Evolutionary conservation across 805 yeast genomes (phyloP).

Genomic region (Ogataea nonfermentans): DNA sequence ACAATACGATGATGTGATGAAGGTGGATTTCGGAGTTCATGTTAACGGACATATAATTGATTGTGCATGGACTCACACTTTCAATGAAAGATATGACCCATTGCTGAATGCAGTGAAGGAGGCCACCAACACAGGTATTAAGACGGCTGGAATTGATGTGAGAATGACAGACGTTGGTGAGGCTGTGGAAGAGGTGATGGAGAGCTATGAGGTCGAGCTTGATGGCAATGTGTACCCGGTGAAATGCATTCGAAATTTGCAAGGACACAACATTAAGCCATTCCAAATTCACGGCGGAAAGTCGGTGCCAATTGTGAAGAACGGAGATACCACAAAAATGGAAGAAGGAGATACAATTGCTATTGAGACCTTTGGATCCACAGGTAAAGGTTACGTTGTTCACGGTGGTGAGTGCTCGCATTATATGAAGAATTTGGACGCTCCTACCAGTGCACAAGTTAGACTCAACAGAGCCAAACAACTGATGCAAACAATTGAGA

Average conservation of each 20-base stretch:
- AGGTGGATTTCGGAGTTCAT: conserved; percentile 96
- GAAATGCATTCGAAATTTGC: conserved; percentile 85
- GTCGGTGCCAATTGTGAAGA: conserved; percentile 93
- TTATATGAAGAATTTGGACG: conserved; percentile 65
- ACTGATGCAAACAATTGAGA: conserved; percentile 66
- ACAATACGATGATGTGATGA: conserved; percentile 87
- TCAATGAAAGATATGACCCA: conserved; percentile 78
- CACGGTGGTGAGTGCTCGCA: conserved; percentile 93
- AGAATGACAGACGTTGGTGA: conserved; percentile 94
- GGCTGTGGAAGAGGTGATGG: conserved; percentile 96
- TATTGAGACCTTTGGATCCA: conserved; percentile 95
- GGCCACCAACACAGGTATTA: conserved; percentile 92
- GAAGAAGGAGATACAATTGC: conserved; percentile 99
- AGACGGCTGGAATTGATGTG: conserved; percentile 94
- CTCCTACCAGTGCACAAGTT: conserved; percentile 49
- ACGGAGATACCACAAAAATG: conserved; percentile 94
- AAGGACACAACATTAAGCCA: conserved; percentile 90
- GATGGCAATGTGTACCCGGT: conserved; percentile 83
- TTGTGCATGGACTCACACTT: conserved; percentile 90
- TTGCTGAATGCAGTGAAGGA: conserved; percentile 82
- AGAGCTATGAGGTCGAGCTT: conserved; percentile 87
- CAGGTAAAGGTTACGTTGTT: conserved; percentile 90
- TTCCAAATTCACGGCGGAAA: conserved; percentile 91
- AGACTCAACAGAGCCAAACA: conserved; percentile 66
- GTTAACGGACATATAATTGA: conserved; percentile 92